Evolutionary conservation across 2,329 filamentous ascomycete genomes (phyloP), one percentile per base, ranked within the genome.

Genomic region (Colletotrichum incanum): DNA sequence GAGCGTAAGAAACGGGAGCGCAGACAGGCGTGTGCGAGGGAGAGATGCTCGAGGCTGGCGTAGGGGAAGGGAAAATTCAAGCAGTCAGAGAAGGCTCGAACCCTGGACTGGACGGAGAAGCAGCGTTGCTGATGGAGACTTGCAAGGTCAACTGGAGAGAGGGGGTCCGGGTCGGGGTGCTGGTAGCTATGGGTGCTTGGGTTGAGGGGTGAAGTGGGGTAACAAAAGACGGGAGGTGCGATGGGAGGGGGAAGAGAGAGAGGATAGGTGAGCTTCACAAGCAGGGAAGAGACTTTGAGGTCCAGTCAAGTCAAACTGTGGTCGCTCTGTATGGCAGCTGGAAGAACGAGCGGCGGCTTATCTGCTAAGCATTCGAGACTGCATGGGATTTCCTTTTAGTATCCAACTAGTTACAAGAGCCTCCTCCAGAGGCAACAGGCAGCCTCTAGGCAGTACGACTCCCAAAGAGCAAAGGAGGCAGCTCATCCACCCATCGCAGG

Each of bases 181-280:
- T 56, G 45, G 55, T 41, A 55, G 61, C 61, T 55, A 18, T 39
- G 31, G 49, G 49, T 41, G 37, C 61, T 64, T 69, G 59, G 52
- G 65, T 45, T 72, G 70, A 70, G 65, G 70, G 70, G 70, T 71
- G 70, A 72, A 60, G 70, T 72, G 70, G 70, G 70, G 70, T 72
- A 72, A 67, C 23, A 39, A 49, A 31, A 41, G 63, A 60, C 56
- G 54, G 66, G 60, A 65, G 45, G 31, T 55, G 59, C 31, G 55
- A 43, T 43, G 20, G 20, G 61, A 55, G 11, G 26, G 26, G 49
- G 23, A n/a, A n/a, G n/a, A n/a, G n/a, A n/a, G 8, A 28, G 23
- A 34, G 28, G 23, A 34, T 14, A 67, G 49, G 49, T 58, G 65
- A 69, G 69, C 69, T 72, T 72, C 65, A 71, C 68, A 71, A 45